phyloP scores from a whole-genome alignment of 116 monocot genomes.

The Phalaenopsis hybrid region DNA sequence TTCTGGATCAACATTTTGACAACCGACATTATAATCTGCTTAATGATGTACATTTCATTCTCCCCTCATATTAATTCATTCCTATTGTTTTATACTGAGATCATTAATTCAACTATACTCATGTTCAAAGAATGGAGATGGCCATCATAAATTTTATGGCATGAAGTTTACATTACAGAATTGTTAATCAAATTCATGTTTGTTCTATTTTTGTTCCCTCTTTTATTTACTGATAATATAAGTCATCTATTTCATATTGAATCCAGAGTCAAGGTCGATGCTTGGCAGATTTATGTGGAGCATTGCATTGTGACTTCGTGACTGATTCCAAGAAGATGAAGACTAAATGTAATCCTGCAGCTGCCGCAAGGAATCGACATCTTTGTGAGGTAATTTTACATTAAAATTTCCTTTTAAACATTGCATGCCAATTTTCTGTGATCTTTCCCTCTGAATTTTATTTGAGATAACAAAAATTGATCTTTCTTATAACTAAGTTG shows the following conservation, averaged over 20 bases:
- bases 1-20: constrained; percentile 83
- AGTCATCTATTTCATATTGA: constrained; percentile 2
- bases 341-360: constrained; percentile 88
- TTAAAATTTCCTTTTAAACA: not conserved
- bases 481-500: too few relatives aligned
- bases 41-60: constrained; percentile 49
- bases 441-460: not conserved
- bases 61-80: not conserved
- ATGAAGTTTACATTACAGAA: not conserved
- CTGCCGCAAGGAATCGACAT: constrained; percentile 81
- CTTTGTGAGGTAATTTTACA: constrained; percentile 73
- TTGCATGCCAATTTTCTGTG: not conserved
- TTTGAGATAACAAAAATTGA: too few relatives aligned
- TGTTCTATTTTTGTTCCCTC: not conserved
- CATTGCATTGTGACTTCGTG: constrained; percentile 79
- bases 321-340: constrained; percentile 66
- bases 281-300: constrained; percentile 93
- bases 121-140: not conserved
- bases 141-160: not conserved
- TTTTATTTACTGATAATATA: not conserved
- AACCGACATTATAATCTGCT: constrained; percentile 81
- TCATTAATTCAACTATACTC: not conserved
- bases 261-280: constrained; percentile 76
- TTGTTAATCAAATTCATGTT: not conserved
- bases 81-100: not conserved